A percentile compares a stretch with the other conserved stretches of the same genome.
Evolutionary conservation across 495 filamentous ascomycete species (phyloP).

Genomic region (Geopyxis carbonaria): DNA sequence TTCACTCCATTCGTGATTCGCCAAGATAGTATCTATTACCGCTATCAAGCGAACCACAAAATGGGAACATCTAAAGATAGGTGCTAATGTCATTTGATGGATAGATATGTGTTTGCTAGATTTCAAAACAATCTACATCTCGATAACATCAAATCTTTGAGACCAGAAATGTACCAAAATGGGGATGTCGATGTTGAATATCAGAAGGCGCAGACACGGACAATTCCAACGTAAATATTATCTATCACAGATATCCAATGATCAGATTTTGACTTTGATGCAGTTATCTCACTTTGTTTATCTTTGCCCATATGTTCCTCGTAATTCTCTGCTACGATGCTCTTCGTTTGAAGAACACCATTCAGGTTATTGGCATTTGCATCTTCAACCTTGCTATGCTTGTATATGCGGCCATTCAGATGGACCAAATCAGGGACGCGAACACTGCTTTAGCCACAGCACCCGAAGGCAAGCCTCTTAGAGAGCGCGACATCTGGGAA

Average conservation of each 20-base stretch:
- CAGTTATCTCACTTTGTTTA: slow-evolving; percentile 88
- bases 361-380: slow-evolving; percentile 93
- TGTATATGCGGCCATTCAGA: slow-evolving; percentile 81
- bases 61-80: too few relatives aligned
- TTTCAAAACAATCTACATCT: slow-evolving; percentile 41
- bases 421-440: slow-evolving; percentile 67
- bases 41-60: too few relatives aligned
- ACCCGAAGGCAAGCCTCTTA: slow-evolving; percentile 24
- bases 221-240: slow-evolving; percentile 27
- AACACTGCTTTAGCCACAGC: slow-evolving; percentile 32
- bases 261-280: not conserved
- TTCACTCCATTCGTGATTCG: too few relatives aligned
- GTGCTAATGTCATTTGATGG: too few relatives aligned
- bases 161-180: not conserved
- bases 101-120: slow-evolving; percentile 54
- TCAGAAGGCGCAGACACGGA: slow-evolving; percentile 24
- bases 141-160: slow-evolving; percentile 3
- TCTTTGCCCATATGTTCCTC: slow-evolving; percentile 90
- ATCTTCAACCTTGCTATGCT: slow-evolving; percentile 78
- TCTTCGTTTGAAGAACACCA: slow-evolving; percentile 86
- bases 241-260: not conserved
- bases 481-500: slow-evolving; percentile 40
- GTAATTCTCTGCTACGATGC: slow-evolving; percentile 82
- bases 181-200: slow-evolving; percentile 10
- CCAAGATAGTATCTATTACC: not conserved